Percentiles rank a stretch among this genome's conserved stretches.
Evolutionary conservation across 1,284 basidiomycete species (phyloP).

Genomic region (Vanrija sp.): DNA sequence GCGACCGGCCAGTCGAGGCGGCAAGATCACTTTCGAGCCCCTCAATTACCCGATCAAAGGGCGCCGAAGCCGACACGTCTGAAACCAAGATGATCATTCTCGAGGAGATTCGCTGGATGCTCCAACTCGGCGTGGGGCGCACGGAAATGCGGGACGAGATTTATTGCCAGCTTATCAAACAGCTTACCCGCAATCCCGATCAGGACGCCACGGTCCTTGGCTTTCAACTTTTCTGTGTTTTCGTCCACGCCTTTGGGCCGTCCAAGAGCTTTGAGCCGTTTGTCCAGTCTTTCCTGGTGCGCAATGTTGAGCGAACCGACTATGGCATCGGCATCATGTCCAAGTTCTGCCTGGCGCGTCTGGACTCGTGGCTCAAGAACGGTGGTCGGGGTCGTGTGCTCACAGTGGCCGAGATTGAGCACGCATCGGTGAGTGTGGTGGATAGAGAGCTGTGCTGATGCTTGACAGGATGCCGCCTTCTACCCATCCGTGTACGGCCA

Average conservation of each 20-base stretch:
- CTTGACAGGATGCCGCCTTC: conserved; percentile 74
- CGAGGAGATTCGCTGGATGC: conserved; percentile 81
- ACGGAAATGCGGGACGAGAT: conserved; percentile 85
- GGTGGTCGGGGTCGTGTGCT: conserved; percentile 79
- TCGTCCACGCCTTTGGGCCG: conserved; percentile 80
- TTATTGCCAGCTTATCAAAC: conserved; percentile 87
- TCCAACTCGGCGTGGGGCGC: conserved; percentile 68
- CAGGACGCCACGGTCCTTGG: conserved; percentile 79
- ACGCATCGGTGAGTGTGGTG: conserved; percentile 64
- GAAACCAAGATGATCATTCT: conserved; percentile 52
- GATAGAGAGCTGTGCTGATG: background rate
- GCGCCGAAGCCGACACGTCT: conserved; percentile 8
- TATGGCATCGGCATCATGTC: conserved; percentile 81
- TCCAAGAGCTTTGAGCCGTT: conserved; percentile 84
- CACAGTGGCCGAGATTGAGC: conserved; percentile 75
- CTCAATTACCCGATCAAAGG: conserved; percentile 4
- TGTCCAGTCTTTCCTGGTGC: conserved; percentile 69
- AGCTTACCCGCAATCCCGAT: conserved; percentile 74
- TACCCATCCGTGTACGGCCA: conserved; percentile 89
- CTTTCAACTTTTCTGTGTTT: conserved; percentile 84
- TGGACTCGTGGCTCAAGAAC: conserved; percentile 67
- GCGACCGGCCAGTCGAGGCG: conserved; percentile 56
- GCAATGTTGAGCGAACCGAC: conserved; percentile 57
- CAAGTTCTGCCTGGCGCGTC: conserved; percentile 71
- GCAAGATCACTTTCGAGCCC: conserved; percentile 9